Base-by-base conservation (phyloP, 768 basidiomycete genomes). In the Dentipellis fragilis region DNA sequence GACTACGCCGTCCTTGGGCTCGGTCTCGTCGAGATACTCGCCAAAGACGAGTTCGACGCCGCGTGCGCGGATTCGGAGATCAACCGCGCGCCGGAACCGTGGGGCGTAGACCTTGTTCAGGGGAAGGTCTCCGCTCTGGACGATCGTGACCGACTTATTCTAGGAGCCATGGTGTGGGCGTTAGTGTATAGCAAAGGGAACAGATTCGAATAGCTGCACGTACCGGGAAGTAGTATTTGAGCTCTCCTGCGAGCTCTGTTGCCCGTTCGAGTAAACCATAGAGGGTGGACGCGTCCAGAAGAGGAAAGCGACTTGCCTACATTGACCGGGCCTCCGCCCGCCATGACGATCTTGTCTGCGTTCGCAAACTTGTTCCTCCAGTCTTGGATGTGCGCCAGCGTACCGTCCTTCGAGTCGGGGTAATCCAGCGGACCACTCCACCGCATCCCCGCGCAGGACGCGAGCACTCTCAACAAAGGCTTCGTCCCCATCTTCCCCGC, bases 31-130 rank as follows among this genome's bases (percentile, higher is more conserved):
- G 42, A 66, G 49, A 23, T 50, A 57, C 46, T 65, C 64, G 34
- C 40, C 51, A 23, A 66, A 52, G n/a, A 63, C 42, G 40, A 66
- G 23, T 1, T 63, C 52, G 22, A 66, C 53, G 49, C 54, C 58
- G 12, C 59, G 54, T 14, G n/a, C n/a, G 4, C 53, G 49, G 11
- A 58, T 38, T 11, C 39, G 29, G n/a, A 12, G 10, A 16, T 29
- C 34, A 10, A 49, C 22, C 49, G 12, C 14, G 6, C 35, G 16
- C n/a, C 54, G 76, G 67, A 79, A 79, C 50, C 73, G 73, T 4
- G 69, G 62, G 0, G 81, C 74, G 63, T 86, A 86, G 1, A 73
- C 67, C 6, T 72, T 65, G 60, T 83, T 83, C 55, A 87, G 69
- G 34, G 84, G 74, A 7, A 73, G 65, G 2, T 57, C 49, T n/a